Percentiles rank a stretch among this genome's conserved stretches.
Evolutionary conservation across 208 protist genomes (phyloP).

Genomic region (Trichomonas vaginalis): DNA sequence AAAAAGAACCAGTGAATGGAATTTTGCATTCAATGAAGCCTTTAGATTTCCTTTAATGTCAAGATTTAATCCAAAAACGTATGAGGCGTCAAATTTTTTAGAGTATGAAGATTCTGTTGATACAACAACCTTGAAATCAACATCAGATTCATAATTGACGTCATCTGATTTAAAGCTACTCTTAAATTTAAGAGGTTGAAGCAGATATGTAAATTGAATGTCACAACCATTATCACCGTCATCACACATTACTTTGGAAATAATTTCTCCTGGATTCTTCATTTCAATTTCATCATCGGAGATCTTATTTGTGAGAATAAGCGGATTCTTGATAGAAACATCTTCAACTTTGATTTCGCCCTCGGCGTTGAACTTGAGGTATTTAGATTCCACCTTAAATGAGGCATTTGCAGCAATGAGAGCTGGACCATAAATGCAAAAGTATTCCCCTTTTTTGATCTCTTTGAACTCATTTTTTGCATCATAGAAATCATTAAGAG

Average conservation of each 20-base stretch:
- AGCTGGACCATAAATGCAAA: not conserved
- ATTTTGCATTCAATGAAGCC: not conserved
- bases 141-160: not conserved
- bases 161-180: not conserved
- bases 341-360: not conserved
- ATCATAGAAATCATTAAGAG: no score
- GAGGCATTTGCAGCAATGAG: not conserved
- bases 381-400: not conserved
- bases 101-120: not conserved
- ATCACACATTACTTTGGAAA: not conserved
- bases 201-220: not conserved
- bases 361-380: not conserved
- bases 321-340: not conserved
- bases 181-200: not conserved
- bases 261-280: not conserved
- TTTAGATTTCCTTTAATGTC: no score
- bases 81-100: not conserved
- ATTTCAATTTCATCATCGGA: not conserved
- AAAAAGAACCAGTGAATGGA: not conserved
- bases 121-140: not conserved
- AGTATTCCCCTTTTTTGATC: not conserved
- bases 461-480: not conserved
- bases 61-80: not conserved
- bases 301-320: not conserved
- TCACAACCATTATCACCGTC: not conserved